Conservation (phyloP, 2,329 filamentous ascomycete species). For the Pseudodiploospora longispora region DNA sequence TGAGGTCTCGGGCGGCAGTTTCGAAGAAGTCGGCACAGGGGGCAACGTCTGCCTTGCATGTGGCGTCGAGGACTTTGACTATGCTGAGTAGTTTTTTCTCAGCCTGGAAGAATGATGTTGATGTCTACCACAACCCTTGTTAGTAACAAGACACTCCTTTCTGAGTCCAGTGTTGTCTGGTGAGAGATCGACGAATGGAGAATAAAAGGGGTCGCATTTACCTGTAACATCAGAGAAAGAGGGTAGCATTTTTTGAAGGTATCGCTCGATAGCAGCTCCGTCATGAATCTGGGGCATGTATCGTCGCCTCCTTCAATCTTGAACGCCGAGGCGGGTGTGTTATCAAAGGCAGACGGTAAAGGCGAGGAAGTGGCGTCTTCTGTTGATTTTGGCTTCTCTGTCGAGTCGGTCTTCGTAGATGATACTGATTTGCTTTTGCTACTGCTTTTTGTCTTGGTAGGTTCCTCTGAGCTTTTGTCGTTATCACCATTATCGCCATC, state of each 20-base stretch:
- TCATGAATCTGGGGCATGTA: slow-evolving; percentile 60
- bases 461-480: background rate
- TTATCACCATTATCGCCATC: slow-evolving; percentile 1
- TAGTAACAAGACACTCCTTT: slow-evolving; percentile 7
- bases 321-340: slow-evolving; percentile 55
- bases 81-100: slow-evolving; percentile 63
- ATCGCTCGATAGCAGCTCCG: slow-evolving; percentile 53
- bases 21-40: slow-evolving; percentile 60
- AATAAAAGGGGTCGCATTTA: slow-evolving; percentile 28
- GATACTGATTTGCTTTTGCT: slow-evolving; percentile 2
- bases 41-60: slow-evolving; percentile 61
- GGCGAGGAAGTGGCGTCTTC: slow-evolving; percentile 14
- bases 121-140: slow-evolving; percentile 49
- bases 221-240: slow-evolving; percentile 74
- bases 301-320: slow-evolving; percentile 37
- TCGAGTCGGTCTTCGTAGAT: background rate
- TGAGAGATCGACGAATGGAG: background rate
- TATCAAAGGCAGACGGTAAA: slow-evolving; percentile 61
- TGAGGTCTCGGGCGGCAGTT: slow-evolving; percentile 57
- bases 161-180: too few species aligned
- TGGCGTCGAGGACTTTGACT: slow-evolving; percentile 68
- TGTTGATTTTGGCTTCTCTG: too few species aligned
- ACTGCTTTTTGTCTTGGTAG: slow-evolving; percentile 9
- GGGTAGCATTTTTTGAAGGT: slow-evolving; percentile 71
- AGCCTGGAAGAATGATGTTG: slow-evolving; percentile 74